Percentiles rank a stretch among this genome's conserved stretches.
These are phyloP conservation scores for Candida tropicalis DNA, from an alignment of 1,139 yeast genomes.

Conservation along the genomic window DNA sequence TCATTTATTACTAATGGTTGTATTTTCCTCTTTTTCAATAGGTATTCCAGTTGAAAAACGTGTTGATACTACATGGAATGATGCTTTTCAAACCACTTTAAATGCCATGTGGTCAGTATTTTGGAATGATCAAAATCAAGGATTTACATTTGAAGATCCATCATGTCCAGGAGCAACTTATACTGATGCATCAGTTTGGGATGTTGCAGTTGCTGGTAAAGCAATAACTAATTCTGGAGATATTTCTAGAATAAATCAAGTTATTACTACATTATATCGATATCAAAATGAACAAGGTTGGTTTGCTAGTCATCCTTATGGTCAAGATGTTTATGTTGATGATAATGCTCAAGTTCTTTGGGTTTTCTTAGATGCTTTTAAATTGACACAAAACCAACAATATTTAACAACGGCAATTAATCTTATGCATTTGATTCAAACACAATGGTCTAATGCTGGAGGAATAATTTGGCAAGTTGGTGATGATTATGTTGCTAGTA, in stretches of 20 bases:
- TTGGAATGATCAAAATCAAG: conserved; percentile 18
- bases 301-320: conserved; percentile 29
- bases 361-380: conserved; percentile 31
- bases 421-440: conserved; percentile 20
- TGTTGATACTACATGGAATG: too few species aligned
- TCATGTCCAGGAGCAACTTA: conserved; percentile 13
- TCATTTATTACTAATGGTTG: neutral
- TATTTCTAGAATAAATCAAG: conserved; percentile 6
- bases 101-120: conserved; percentile 17
- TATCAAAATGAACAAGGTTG: conserved; percentile 22
- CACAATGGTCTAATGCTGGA: conserved; percentile 27
- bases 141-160: conserved; percentile 19
- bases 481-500: conserved; percentile 31
- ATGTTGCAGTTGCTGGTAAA: conserved; percentile 26
- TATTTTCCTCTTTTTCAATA: neutral
- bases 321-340: conserved; percentile 34
- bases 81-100: conserved; percentile 9
- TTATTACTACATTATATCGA: conserved; percentile 17
- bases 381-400: conserved; percentile 17
- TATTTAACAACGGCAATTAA: conserved; percentile 22
- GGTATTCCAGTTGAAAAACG: neutral
- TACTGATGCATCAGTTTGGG: conserved; percentile 25
- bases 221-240: conserved; percentile 19
- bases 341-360: conserved; percentile 39
- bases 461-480: conserved; percentile 33